Percentiles rank a stretch among this genome's conserved stretches.
These are phyloP conservation scores for Ophiostoma perfectum DNA, from an alignment of 2,329 filamentous ascomycete genomes.

Conservation along the genomic window DNA sequence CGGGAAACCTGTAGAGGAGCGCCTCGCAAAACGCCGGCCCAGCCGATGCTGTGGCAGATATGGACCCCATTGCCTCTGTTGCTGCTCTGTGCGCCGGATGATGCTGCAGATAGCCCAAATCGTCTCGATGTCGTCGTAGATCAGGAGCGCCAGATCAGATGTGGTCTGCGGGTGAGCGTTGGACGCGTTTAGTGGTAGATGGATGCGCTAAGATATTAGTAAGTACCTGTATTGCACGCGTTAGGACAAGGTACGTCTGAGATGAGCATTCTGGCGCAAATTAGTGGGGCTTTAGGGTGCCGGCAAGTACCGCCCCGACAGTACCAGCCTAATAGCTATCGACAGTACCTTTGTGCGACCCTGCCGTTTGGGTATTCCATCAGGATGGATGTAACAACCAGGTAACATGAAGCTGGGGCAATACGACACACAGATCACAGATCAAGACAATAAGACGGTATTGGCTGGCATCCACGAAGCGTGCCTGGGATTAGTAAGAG, in stretches of 20 bases:
- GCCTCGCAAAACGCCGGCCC: background rate
- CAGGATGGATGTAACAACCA: no score
- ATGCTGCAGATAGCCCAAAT: background rate
- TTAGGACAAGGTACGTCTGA: background rate
- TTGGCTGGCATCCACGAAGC: no score
- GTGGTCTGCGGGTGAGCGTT: background rate
- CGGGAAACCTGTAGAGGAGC: constrained; percentile 48
- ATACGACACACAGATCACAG: no score
- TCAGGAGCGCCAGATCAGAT: background rate
- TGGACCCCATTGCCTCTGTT: background rate
- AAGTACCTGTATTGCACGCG: constrained; percentile 7
- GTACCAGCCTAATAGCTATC: background rate
- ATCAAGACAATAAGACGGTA: no score
- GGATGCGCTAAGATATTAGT: constrained; percentile 5
- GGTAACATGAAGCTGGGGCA: no score
- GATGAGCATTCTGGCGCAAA: background rate
- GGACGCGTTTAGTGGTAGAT: constrained; percentile 9
- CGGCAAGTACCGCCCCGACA: background rate
- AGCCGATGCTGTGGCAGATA: background rate
- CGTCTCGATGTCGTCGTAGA: background rate
- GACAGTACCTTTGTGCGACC: no score
- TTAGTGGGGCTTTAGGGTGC: background rate
- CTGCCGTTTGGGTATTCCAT: no score
- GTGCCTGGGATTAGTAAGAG: no score
- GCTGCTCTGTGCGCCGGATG: background rate